Evolutionary conservation across 805 yeast species (phyloP).

Genomic region (Debaryomyces tyrocola): DNA sequence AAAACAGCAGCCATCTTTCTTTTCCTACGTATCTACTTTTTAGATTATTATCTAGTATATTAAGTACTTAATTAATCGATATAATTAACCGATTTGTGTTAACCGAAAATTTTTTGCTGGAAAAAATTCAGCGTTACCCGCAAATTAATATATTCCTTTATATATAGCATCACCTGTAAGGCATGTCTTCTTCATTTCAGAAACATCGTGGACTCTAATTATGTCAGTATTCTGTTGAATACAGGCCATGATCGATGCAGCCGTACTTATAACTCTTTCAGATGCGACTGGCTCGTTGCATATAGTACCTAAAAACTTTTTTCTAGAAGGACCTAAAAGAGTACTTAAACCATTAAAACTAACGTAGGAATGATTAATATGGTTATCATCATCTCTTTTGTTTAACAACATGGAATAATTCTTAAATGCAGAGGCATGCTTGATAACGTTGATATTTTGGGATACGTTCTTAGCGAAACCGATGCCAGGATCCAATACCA

Average conservation of each 20-base stretch:
- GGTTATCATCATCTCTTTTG: conserved; percentile 8
- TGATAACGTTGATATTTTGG: conserved; percentile 70
- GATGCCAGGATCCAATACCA: conserved; percentile 90
- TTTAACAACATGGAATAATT: conserved; percentile 39
- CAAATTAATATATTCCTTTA: conserved; percentile 22
- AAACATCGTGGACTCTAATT: conserved; percentile 85
- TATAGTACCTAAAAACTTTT: conserved; percentile 77
- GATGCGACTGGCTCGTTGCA: conserved; percentile 56
- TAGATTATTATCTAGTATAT: not conserved
- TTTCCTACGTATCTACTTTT: conserved; percentile 1
- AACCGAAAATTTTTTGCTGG: not conserved
- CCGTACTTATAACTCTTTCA: conserved; percentile 75
- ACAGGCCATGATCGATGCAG: conserved; percentile 71
- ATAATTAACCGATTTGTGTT: not conserved
- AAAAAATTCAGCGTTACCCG: conserved; percentile 4
- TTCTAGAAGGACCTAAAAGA: conserved; percentile 85
- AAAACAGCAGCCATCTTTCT: conserved; percentile 39
- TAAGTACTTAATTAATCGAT: not conserved
- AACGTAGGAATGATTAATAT: conserved; percentile 24
- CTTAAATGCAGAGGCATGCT: conserved; percentile 49
- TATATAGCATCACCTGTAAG: conserved; percentile 75
- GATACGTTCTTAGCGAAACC: conserved; percentile 87
- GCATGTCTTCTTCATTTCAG: conserved; percentile 46
- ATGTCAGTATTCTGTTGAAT: conserved; percentile 74
- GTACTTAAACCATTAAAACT: conserved; percentile 61